Base-by-base conservation (phyloP, 2,329 filamentous ascomycete species). In the Monilinia vaccinii-corymbosi region DNA sequence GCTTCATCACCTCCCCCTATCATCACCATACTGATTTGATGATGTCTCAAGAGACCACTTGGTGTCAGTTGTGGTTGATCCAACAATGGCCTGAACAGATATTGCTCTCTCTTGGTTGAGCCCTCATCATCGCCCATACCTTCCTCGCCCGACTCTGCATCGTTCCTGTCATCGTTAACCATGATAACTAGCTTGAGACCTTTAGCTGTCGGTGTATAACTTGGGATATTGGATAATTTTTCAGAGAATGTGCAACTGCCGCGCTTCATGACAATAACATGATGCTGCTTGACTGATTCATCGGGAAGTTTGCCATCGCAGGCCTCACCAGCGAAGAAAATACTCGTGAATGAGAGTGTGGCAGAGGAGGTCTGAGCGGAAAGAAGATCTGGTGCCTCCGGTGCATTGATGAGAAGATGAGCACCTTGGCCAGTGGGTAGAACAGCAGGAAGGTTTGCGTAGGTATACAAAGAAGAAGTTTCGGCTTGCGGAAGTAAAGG, bases 181-280 rank as follows among this genome's bases (percentile, higher is more conserved):
- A 97, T 75, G 47, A 97, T 76, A 32, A 97, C 90, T 4, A 97
- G 80, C 72, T 96, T 89, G 21, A 97, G 76, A 0, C 85, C 79
- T 3, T 73, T 71, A 0, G 77, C 72, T 0, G 79, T 77, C 0
- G 88, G 85, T 1, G 84, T 79, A 71, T 86, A 93, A 11, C 83
- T 82, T 0, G 93, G 91, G n/a, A 97, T 91, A 65, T 90, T 92
- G 56, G 81, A 79, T 0, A 97, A 76, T 73, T 99, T 99, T 32
- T 87, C 76, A 40, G 83, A 86, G 73, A 97, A 97, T 28, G 82
- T 87, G 75, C 94, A 99, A 1, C 84, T 85, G 44, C 94, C 93
- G 7, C 94, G 85, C 32, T 83, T 85, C 67, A 97, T 79, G 53
- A 96, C 82, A 61, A 99, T 85, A 62, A 97, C 78, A 56, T 96